Evolutionary conservation across 495 filamentous ascomycete species (phyloP).

Genomic region (Penicillium parvum): DNA sequence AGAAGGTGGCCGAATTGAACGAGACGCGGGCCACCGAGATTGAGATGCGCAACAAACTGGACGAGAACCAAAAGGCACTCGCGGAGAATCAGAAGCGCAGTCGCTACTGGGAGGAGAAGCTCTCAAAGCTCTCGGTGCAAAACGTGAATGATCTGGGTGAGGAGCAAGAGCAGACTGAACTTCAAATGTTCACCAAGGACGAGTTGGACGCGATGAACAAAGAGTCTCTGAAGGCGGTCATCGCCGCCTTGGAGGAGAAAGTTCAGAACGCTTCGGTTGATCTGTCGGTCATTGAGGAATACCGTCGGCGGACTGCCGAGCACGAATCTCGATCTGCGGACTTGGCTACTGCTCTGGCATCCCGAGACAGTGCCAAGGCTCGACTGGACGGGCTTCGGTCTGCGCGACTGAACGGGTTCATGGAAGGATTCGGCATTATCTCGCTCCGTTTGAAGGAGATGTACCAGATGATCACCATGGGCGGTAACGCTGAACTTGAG

Average conservation of each 20-base stretch:
- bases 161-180: constrained; percentile 50
- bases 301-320: constrained; percentile 85
- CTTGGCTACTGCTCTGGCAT: constrained; percentile 64
- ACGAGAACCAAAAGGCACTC: constrained; percentile 89
- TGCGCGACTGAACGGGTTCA: constrained; percentile 89
- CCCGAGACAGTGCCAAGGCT: constrained; percentile 82
- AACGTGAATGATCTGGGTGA: constrained; percentile 68
- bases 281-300: constrained; percentile 86
- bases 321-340: constrained; percentile 77
- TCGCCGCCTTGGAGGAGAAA: constrained; percentile 88
- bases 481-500: constrained; percentile 95
- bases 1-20: constrained; percentile 82
- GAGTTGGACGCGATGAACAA: constrained; percentile 93
- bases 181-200: constrained; percentile 81
- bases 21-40: constrained; percentile 87
- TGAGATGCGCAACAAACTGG: constrained; percentile 94
- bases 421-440: constrained; percentile 94
- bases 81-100: constrained; percentile 80
- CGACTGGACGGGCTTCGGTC: constrained; percentile 87
- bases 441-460: constrained; percentile 97
- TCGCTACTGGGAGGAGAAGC: constrained; percentile 83
- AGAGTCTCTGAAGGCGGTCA: constrained; percentile 76
- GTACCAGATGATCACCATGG: constrained; percentile 99
- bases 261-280: constrained; percentile 86
- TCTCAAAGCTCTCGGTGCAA: constrained; percentile 70